Conservation (phyloP, 192 early-diverging fungal genomes). For the Chytriomyces confervae region DNA sequence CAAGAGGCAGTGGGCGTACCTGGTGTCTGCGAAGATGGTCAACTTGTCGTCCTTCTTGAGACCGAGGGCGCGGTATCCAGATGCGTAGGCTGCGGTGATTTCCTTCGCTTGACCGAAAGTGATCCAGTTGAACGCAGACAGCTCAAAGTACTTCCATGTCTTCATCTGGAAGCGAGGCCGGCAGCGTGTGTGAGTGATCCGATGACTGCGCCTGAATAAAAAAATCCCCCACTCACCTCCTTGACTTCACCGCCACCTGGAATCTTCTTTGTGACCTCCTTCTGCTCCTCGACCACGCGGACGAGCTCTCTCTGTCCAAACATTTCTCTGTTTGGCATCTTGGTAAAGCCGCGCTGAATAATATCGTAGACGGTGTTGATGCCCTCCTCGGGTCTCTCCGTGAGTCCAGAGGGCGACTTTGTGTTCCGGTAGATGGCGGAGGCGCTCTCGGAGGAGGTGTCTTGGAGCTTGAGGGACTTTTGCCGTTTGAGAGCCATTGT, state of each 20-base stretch:
- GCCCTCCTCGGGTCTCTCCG: not conserved
- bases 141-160: constrained; percentile 81
- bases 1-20: constrained; percentile 5
- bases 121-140: constrained; percentile 82
- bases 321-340: constrained; percentile 9
- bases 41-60: constrained; percentile 50
- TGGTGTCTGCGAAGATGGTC: constrained; percentile 53
- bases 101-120: constrained; percentile 72
- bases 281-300: constrained; percentile 74
- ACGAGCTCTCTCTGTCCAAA: constrained; percentile 75
- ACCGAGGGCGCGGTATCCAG: constrained; percentile 74
- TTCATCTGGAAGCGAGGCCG: constrained; percentile 60
- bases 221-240: not conserved
- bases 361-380: constrained; percentile 35
- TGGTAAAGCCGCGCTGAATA: constrained; percentile 10
- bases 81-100: constrained; percentile 63
- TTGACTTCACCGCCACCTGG: constrained; percentile 59
- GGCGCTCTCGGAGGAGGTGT: not conserved
- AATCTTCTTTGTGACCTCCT: constrained; percentile 65
- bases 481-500: not conserved
- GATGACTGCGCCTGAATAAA: not conserved
- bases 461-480: not conserved
- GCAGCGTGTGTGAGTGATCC: not conserved
- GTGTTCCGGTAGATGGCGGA: not conserved
- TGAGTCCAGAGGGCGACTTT: not conserved